Base-by-base conservation (phyloP, 2,329 filamentous ascomycete species). In the Apiospora koreana region DNA sequence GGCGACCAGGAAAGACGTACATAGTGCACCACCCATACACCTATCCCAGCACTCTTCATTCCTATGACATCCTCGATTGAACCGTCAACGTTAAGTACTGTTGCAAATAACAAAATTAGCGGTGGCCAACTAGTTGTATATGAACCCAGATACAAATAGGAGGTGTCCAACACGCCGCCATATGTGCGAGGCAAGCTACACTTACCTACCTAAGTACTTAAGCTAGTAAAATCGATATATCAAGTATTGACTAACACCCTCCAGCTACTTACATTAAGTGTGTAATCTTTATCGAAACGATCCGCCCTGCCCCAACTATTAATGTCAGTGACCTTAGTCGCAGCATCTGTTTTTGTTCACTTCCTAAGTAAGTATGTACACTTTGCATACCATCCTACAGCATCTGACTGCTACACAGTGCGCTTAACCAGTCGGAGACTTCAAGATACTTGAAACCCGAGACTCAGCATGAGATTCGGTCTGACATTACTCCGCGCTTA, bases 401-500 rank as follows among this genome's bases (percentile, higher is more conserved):
- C n/a, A n/a, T n/a, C n/a, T n/a, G n/a, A n/a, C n/a, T n/a, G n/a
- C n/a, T n/a, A n/a, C n/a, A n/a, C n/a, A n/a, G n/a, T n/a, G n/a
- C n/a, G n/a, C n/a, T n/a, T n/a, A n/a, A n/a, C 14, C 21, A 58
- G 3, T 31, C 16, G 50, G 16, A 21, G 25, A 31, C 50, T 31
- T 58, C 25, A 14, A 58, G 9, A 18, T 23, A 16, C 50, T 21
- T 21, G 28, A 31, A 25, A 14, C 25, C 21, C 25, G 16, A 21
- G 7, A 8, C 35, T 35, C 35, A 8, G 35, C 8, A 35, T 35
- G 35, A 35, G 3, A n/a, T 10, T 43, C 64, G 64, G 64, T 12
- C 23, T 66, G 41, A 66, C 43, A 31, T 66, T 66, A 45, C 64
- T n/a, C 64, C 64, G 64, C 25, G 64, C 64, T 66, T 38, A 66